Percentiles rank a stretch among this genome's conserved stretches.
phyloP scores from a whole-genome alignment of 2,329 filamentous ascomycete species.

The Fusarium lateritium region DNA sequence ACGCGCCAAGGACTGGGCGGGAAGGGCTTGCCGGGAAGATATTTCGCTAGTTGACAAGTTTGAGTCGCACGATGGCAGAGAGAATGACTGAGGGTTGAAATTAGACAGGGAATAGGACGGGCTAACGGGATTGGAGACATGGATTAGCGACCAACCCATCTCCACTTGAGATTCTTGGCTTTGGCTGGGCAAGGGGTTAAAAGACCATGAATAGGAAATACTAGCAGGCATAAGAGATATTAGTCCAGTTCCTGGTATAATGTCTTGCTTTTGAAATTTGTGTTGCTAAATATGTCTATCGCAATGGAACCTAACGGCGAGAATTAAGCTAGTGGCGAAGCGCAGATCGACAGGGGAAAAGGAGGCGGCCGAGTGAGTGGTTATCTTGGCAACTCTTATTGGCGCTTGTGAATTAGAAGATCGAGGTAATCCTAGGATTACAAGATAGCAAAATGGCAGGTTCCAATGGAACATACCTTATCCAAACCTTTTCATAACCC shows the following conservation, averaged over 20 bases:
- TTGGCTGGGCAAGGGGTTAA: background rate
- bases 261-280: slow-evolving; percentile 9
- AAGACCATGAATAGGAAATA: background rate
- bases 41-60: slow-evolving; percentile 11
- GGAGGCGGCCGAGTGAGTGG: background rate
- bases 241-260: background rate
- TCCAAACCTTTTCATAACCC: slow-evolving; percentile 1
- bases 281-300: slow-evolving; percentile 37
- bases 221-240: background rate
- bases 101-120: slow-evolving; percentile 20
- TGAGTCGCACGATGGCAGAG: background rate
- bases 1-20: slow-evolving; percentile 39
- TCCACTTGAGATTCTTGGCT: slow-evolving; percentile 12
- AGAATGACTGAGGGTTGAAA: slow-evolving; percentile 5
- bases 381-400: background rate
- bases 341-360: slow-evolving; percentile 28
- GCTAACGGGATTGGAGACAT: slow-evolving; percentile 12
- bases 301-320: slow-evolving; percentile 20
- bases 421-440: slow-evolving; percentile 8
- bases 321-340: slow-evolving; percentile 11
- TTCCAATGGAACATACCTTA: background rate
- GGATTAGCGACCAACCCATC: background rate
- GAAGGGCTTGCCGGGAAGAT: slow-evolving; percentile 31
- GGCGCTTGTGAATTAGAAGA: slow-evolving; percentile 18
- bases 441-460: background rate